Percentiles rank a stretch among this genome's conserved stretches.
phyloP scores from a whole-genome alignment of 805 yeast genomes.

The Metschnikowia hibisci region DNA sequence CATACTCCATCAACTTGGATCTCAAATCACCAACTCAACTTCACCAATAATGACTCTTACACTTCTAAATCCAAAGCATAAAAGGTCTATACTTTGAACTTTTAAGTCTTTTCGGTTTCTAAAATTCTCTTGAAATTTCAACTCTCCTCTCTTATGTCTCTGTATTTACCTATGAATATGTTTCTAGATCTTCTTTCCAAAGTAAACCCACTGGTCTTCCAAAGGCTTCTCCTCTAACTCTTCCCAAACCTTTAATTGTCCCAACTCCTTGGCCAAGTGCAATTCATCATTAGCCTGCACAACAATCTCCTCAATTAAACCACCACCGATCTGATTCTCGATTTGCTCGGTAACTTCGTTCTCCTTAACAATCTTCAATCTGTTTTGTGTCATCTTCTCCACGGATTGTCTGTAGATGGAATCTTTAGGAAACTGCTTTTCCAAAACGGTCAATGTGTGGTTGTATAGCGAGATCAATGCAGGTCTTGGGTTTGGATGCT shows the following conservation, averaged over 20 bases:
- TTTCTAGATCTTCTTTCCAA: conserved; percentile 54
- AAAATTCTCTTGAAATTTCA: no score
- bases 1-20: no score
- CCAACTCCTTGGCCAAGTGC: conserved; percentile 61
- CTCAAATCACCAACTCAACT: no score
- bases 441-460: conserved; percentile 58
- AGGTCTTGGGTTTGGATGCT: conserved; percentile 83
- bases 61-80: no score
- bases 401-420: conserved; percentile 76
- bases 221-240: conserved; percentile 75
- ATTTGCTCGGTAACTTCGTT: conserved; percentile 61
- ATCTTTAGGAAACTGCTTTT: conserved; percentile 60
- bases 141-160: background rate
- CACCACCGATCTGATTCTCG: conserved; percentile 73
- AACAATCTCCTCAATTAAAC: conserved; percentile 77
- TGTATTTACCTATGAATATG: background rate
- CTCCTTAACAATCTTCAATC: conserved; percentile 61
- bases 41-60: no score
- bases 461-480: conserved; percentile 68
- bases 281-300: conserved; percentile 82
- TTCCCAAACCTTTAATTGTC: conserved; percentile 72
- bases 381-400: conserved; percentile 64
- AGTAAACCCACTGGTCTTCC: conserved; percentile 81
- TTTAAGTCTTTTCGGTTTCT: no score
- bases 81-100: no score